Base-by-base conservation (phyloP, 2,329 filamentous ascomycete genomes). In the Diplodia mutila region DNA sequence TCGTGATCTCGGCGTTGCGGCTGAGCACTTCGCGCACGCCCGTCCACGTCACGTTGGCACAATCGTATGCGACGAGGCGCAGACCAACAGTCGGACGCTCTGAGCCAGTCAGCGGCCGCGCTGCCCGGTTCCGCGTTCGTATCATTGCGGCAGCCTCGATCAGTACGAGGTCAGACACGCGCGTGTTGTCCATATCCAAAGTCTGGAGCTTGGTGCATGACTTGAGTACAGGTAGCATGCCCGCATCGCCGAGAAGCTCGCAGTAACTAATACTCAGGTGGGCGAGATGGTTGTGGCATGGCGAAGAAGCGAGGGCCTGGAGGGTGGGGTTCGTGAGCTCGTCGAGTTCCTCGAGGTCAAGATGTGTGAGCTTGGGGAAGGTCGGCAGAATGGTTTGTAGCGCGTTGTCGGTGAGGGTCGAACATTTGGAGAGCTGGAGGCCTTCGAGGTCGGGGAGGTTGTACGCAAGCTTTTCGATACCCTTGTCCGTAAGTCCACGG, bases 221-320 rank as follows among this genome's bases (percentile, higher is more conserved):
- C 74, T 93, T 92, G 72, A 98, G 84, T 2, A 97, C 83, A 0
- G 91, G 91, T 0, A 97, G 83, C 86, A 97, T 91, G 67, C 94
- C 94, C 0, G 84, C 81, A 75, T 98, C 95, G 27, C 93, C 89
- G 2, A 99, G 80, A 66, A 87, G 89, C 77, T 97, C 94, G 77
- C 95, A 99, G 77, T 93, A 97, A 73, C 92, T 94, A 72, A 98
- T 86, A 65, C 92, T 94, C 6, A 98, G 85, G 75, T 97, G 93
- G 71, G 91, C 85, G 7, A 99, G 83, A 25, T 81, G 83, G 0
- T 85, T 79, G 0, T 90, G 90, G 75, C 92, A 97, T 0, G 92
- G 90, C 0, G 92, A 87, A 72, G 88, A 90, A 57, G 93, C 89
- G 8, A 99, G 83, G 69, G 91, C 87, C 66, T 93, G 85, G 2